These are phyloP conservation scores for Trichoderma orchidacearum DNA, from an alignment of 495 filamentous ascomycete species.

Conservation along the genomic window DNA sequence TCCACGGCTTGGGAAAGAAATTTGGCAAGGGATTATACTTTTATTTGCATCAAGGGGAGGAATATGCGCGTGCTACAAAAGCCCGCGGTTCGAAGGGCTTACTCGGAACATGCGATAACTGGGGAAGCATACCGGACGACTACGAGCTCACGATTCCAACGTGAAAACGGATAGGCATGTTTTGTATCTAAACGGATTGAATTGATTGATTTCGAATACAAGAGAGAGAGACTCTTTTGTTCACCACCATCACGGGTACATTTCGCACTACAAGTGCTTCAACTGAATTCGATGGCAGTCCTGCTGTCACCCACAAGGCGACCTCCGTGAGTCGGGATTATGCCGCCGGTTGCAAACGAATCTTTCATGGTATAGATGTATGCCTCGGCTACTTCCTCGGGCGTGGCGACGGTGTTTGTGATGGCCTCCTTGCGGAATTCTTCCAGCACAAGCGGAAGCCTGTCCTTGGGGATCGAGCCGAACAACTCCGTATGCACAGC, in stretches of 20 bases:
- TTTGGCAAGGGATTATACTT: background rate
- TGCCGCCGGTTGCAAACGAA: conserved; percentile 6
- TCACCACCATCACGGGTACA: background rate
- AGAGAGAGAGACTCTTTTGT: too few relatives aligned
- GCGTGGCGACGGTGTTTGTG: conserved; percentile 31
- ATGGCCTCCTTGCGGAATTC: conserved; percentile 13
- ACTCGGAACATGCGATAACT: background rate
- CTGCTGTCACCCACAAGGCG: background rate
- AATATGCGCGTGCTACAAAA: background rate
- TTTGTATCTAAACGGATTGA: background rate
- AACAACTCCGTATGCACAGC: conserved; percentile 39
- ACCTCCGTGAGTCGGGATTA: conserved; percentile 7
- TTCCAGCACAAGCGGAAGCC: conserved; percentile 9
- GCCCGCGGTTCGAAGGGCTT: background rate
- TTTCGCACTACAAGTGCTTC: too few relatives aligned
- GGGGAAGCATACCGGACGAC: background rate
- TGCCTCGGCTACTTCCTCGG: conserved; percentile 48
- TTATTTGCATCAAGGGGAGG: background rate
- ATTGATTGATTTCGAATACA: background rate
- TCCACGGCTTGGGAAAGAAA: background rate
- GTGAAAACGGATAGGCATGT: background rate
- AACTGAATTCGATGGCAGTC: background rate
- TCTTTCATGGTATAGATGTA: conserved; percentile 56
- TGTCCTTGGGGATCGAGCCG: conserved; percentile 13
- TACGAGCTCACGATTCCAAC: background rate